Evolutionary conservation across 139 green algal species (phyloP).

Genomic region (Bryopsis sp.): DNA sequence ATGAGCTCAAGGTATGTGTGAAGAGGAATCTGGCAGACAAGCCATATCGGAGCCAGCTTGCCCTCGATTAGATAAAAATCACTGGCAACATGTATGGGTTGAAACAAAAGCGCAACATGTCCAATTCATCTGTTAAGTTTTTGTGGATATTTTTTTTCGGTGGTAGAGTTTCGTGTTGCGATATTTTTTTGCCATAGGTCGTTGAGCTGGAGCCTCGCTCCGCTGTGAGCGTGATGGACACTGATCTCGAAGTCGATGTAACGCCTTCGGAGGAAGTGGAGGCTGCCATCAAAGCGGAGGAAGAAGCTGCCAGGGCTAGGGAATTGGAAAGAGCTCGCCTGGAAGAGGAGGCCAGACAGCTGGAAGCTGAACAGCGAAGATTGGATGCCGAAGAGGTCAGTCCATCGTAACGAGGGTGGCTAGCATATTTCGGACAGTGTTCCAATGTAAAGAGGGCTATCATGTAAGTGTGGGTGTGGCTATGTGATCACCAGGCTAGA

Average conservation of each 20-base stretch:
- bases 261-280: conserved; percentile 62
- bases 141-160: no score
- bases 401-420: background rate
- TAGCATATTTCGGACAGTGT: background rate
- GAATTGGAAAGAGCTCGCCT: background rate
- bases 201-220: conserved; percentile 44
- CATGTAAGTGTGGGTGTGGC: background rate
- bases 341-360: background rate
- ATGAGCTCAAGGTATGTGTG: conserved; percentile 11
- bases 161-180: no score
- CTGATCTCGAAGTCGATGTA: conserved; percentile 72
- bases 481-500: background rate
- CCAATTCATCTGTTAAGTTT: no score
- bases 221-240: conserved; percentile 55
- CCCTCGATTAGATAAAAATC: no score
- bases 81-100: no score
- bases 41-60: no score
- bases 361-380: background rate
- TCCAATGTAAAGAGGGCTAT: background rate
- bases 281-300: conserved; percentile 5
- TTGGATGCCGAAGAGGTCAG: background rate
- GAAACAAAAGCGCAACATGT: no score
- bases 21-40: no score
- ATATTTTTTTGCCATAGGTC: conserved; percentile 33
- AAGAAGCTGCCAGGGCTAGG: background rate